Evolutionary conservation across 148 eudicot genomes (phyloP), one percentile per base, ranked within the genome.

Genomic region (Camellia sinensis): DNA sequence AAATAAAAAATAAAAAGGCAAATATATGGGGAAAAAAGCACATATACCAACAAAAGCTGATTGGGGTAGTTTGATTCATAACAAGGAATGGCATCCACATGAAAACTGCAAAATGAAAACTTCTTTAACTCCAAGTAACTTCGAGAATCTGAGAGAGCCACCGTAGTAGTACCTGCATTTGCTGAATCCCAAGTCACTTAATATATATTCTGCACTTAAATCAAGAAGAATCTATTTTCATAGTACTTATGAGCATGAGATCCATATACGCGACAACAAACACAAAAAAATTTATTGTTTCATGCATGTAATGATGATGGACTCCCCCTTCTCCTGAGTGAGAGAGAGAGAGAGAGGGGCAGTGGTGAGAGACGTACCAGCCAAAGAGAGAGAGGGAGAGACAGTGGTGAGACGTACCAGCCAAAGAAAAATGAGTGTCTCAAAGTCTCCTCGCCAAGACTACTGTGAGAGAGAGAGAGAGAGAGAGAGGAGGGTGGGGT

Each of bases 251-350:
- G 44, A 67, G 56, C 19, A 41, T 40, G 9, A 7, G 22, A 8
- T 17, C 29, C 14, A 40, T 43, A 74, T 15, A 57, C 18, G 43
- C 29, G 68, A 76, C 40, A 29, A 62, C 18, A 19, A 66, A 46
- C 69, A 45, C 37, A 29, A 29, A 44, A 63, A 76, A 45, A 63
- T 62, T 29, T 48, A 7, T 59, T 37, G 65, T 37, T 77, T 64
- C 79, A 29, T 77, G 79, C 79, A 77, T 77, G 71, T 67, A 77
- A 63, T 64, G 60, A 77, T 77, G 70, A 5, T 4, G 6, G 50
- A 2, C 43, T 53, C 2, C 61, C 13, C n/a, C 37, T 29, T 3
- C 22, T 37, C 48, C 40, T 18, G 59, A 50, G 63, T 54, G 63
- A 56, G 76, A 37, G 63, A 54, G 48, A 29, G 54, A 44, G 61